Evolutionary conservation across 805 yeast genomes (phyloP).

Genomic region (Candida incommunis): DNA sequence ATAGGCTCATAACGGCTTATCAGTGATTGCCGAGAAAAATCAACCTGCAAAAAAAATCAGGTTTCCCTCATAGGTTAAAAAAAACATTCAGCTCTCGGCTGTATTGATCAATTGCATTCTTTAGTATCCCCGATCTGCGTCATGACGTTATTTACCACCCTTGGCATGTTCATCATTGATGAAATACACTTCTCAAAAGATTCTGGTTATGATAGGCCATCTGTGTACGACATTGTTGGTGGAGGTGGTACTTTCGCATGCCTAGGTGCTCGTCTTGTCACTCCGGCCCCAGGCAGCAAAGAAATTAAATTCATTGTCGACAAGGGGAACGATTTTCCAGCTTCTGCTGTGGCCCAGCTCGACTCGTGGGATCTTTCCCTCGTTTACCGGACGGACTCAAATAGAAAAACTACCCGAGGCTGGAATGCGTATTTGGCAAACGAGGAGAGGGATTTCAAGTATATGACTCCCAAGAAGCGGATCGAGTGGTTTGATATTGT

Average conservation of each 20-base stretch:
- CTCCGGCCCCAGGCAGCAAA: slow-evolving; percentile 22
- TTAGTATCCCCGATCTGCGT: no score
- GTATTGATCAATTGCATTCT: no score
- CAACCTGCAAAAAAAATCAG: no score
- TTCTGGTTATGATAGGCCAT: slow-evolving; percentile 15
- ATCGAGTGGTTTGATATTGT: slow-evolving; percentile 43
- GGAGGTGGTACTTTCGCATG: slow-evolving; percentile 84
- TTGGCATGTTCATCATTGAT: slow-evolving; percentile 87
- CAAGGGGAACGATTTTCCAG: slow-evolving; percentile 67
- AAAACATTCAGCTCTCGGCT: no score
- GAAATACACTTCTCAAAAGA: slow-evolving; percentile 49
- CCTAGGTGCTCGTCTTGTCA: slow-evolving; percentile 51
- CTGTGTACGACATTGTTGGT: slow-evolving; percentile 47
- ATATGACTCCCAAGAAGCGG: slow-evolving; percentile 45
- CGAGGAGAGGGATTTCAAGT: slow-evolving; percentile 48
- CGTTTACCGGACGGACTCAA: slow-evolving; percentile 34
- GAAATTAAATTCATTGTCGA: slow-evolving; percentile 61
- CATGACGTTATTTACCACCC: slow-evolving; percentile 21
- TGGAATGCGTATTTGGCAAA: slow-evolving; percentile 57
- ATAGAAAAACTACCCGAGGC: slow-evolving; percentile 64
- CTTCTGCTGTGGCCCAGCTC: slow-evolving; percentile 28
- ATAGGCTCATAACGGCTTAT: no score
- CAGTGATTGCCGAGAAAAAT: no score
- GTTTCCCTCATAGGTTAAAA: no score
- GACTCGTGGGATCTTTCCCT: slow-evolving; percentile 49